These are phyloP conservation scores for Rhizopogon hawkerae DNA, from an alignment of 1,284 basidiomycete species.

Conservation along the genomic window DNA sequence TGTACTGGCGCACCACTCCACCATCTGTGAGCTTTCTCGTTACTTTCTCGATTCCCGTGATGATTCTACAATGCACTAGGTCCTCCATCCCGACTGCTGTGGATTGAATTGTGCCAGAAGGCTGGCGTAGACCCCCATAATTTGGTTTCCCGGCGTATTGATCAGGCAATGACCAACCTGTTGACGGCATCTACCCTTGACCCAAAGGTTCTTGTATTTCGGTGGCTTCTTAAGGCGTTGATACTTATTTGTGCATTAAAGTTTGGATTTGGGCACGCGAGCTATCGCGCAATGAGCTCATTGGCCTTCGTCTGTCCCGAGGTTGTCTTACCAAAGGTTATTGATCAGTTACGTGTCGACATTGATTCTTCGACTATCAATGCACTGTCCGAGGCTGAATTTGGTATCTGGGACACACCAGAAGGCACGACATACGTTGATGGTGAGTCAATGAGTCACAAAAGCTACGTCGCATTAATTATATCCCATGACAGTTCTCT, in stretches of 20 bases:
- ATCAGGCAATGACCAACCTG: slow-evolving; percentile 43
- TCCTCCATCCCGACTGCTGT: slow-evolving; percentile 53
- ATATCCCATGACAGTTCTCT: slow-evolving; percentile 42
- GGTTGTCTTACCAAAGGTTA: slow-evolving; percentile 57
- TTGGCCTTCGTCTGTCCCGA: slow-evolving; percentile 73
- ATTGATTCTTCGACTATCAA: slow-evolving; percentile 52
- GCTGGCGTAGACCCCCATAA: slow-evolving; percentile 61
- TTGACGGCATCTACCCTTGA: slow-evolving; percentile 37
- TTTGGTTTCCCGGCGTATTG: slow-evolving; percentile 43
- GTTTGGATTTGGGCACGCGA: slow-evolving; percentile 53
- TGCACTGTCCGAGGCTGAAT: slow-evolving; percentile 61
- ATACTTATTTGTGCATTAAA: slow-evolving; percentile 13
- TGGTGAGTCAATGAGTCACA: slow-evolving; percentile 38
- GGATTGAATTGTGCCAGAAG: slow-evolving; percentile 78
- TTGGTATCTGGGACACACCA: slow-evolving; percentile 80
- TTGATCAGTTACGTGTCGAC: slow-evolving; percentile 58
- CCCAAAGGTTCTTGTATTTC: slow-evolving; percentile 28
- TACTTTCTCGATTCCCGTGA: neutral
- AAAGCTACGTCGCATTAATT: neutral
- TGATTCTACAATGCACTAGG: slow-evolving; percentile 26
- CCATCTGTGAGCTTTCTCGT: slow-evolving; percentile 42
- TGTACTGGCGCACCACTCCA: slow-evolving; percentile 69
- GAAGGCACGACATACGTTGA: slow-evolving; percentile 74
- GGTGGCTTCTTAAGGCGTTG: neutral
- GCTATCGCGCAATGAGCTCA: slow-evolving; percentile 69